Base-by-base conservation (phyloP, 192 early-diverging fungal genomes). In the Linnemannia exigua region DNA sequence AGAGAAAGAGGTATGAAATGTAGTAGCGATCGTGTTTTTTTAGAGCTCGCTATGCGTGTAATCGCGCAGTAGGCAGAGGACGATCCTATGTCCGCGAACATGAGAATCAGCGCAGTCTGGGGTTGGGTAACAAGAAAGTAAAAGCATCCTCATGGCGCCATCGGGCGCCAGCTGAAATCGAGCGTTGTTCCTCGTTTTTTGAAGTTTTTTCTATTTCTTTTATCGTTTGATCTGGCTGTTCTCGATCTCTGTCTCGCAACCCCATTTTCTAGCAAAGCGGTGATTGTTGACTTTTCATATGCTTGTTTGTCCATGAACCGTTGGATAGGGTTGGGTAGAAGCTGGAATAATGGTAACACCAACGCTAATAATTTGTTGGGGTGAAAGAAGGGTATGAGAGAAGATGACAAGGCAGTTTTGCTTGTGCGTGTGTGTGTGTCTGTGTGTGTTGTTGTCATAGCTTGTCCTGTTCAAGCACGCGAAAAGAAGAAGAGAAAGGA, bases 71-170 rank as follows among this genome's bases (percentile, higher is more conserved):
- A 31, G 28, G 58, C 15, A 14, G 58, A 63, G 25, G 41, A 3
- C 41, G 41, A 44, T 44, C 41, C 41, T n/a, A n/a, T n/a, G n/a
- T n/a, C n/a, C n/a, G n/a, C n/a, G n/a, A n/a, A n/a, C n/a, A n/a
- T n/a, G n/a, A n/a, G n/a, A n/a, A n/a, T n/a, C n/a, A n/a, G n/a
- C n/a, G n/a, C n/a, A n/a, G n/a, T n/a, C n/a, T n/a, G n/a, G n/a
- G n/a, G n/a, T n/a, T n/a, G n/a, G n/a, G n/a, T n/a, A n/a, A n/a
- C n/a, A n/a, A n/a, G n/a, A n/a, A n/a, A n/a, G n/a, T n/a, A n/a
- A n/a, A n/a, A n/a, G n/a, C n/a, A n/a, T n/a, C n/a, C 11, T 22
- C 58, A 63, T 63, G 58, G 58, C 58, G 58, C 58, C 58, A 63
- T 63, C 28, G 28, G 58, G 58, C 58, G 28, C 58, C 58, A 63